Evolutionary conservation across 495 filamentous ascomycete species (phyloP), one percentile per base, ranked within the genome.

Genomic region (Apodospora peruviana): DNA sequence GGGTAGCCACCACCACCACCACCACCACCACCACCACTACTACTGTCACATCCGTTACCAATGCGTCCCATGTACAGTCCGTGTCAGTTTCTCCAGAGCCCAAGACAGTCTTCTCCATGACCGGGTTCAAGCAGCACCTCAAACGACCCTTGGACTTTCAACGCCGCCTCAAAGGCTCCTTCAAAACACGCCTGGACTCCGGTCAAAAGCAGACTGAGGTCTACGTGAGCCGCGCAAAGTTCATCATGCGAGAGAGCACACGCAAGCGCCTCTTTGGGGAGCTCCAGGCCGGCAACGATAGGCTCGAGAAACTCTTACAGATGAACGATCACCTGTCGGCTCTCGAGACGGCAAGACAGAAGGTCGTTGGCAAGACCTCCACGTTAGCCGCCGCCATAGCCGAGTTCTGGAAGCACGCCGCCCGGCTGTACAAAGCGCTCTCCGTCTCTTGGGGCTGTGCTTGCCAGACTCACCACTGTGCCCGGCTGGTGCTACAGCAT

Each of bases 291-390:
- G 18, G 29, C 18, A 48, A 41, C 24, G 37, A 40, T 1, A 14
- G 37, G 7, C 46, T 41, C 1, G 46, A 48, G 38, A 48, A 48
- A 34, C 36, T 48, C 12, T 2, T 41, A n/a, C n/a, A 4, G 10
- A 17, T 34, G 11, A 41, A 23, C 11, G 46, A 48, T 19, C 12
- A 27, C 10, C 36, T 40, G 3, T 40, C 46, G 14, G 19, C 29
- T 1, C 24, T 48, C 5, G 22, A 40, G 12, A 10, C 12, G 10
- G 5, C 22, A 18, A 12, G 32, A 39, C 7, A 40, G 21, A 39
- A 20, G 21, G 7, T 29, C 22, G 20, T 17, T 14, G 20, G 2
- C 14, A 29, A 21, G 21, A 27, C 37, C 2, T n/a, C 18, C n/a
- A 9, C 40, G 11, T 9, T n/a, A 2, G 14, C 20, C 11, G 16